Conservation (phyloP, 2,329 filamentous ascomycete species). For the Pseudocercospora cruenta region DNA sequence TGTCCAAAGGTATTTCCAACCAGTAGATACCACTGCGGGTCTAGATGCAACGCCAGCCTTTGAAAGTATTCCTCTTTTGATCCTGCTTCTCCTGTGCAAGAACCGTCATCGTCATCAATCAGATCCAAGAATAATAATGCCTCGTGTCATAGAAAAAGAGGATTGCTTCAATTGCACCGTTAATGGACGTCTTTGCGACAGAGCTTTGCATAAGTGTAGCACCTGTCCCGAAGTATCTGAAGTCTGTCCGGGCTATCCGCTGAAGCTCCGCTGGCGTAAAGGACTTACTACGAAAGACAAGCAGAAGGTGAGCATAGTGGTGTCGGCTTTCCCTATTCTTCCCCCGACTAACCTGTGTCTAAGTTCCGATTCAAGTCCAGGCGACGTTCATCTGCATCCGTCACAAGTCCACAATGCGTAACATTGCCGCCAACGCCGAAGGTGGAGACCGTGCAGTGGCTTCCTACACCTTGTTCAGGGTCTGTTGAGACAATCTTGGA, state of each 20-base stretch:
- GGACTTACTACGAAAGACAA: background rate
- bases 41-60: background rate
- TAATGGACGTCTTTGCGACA: conserved; percentile 6
- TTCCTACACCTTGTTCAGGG: background rate
- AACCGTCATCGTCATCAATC: background rate
- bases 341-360: background rate
- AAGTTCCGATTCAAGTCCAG: conserved; percentile 1
- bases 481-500: background rate
- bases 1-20: background rate
- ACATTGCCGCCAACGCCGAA: background rate
- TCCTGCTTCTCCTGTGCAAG: conserved; percentile 2
- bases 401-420: background rate
- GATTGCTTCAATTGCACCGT: conserved; percentile 13
- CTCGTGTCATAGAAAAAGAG: conserved; percentile 14
- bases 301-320: background rate
- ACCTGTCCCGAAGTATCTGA: conserved; percentile 4
- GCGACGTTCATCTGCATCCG: background rate
- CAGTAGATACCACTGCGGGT: background rate
- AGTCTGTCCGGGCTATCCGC: conserved; percentile 10
- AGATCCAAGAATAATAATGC: background rate
- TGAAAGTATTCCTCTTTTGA: background rate
- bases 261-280: conserved; percentile 12
- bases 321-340: background rate
- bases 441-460: background rate
- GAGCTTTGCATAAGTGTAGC: conserved; percentile 6